Conservation (phyloP, 2,329 filamentous ascomycete genomes). For the Aspergillus pseudonomiae region DNA sequence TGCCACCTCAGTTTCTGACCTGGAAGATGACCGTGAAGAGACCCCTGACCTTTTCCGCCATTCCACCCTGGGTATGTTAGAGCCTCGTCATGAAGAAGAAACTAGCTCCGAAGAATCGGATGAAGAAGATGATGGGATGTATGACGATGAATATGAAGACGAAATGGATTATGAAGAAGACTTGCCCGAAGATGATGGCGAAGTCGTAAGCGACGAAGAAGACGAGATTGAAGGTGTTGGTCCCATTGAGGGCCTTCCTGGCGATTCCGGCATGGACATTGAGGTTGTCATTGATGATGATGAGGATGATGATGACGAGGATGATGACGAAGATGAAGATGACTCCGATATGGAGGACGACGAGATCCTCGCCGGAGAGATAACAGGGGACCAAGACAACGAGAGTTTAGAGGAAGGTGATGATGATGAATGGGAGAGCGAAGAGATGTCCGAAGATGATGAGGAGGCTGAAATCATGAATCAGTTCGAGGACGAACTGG, state of each 20-base stretch:
- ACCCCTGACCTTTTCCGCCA: conserved; percentile 97
- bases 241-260: conserved; percentile 64
- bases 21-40: conserved; percentile 85
- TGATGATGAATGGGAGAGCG: conserved; percentile 55
- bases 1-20: conserved; percentile 83
- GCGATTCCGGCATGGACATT: conserved; percentile 68
- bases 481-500: conserved; percentile 46
- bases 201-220: conserved; percentile 86
- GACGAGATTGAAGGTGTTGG: conserved; percentile 83
- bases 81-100: conserved; percentile 78
- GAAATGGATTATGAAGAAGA: conserved; percentile 94
- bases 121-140: conserved; percentile 87
- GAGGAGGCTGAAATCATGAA: conserved; percentile 50
- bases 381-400: conserved; percentile 59
- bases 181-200: conserved; percentile 75
- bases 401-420: conserved; percentile 51
- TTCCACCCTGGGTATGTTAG: conserved; percentile 92
- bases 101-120: conserved; percentile 71
- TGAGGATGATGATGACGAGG: conserved; percentile 65
- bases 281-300: conserved; percentile 87
- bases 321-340: conserved; percentile 60
- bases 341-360: conserved; percentile 63
- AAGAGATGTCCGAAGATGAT: conserved; percentile 51
- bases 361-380: conserved; percentile 57
- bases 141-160: conserved; percentile 83